phyloP scores from a whole-genome alignment of 148 eudicot genomes.

The Linanthus parryae region DNA sequence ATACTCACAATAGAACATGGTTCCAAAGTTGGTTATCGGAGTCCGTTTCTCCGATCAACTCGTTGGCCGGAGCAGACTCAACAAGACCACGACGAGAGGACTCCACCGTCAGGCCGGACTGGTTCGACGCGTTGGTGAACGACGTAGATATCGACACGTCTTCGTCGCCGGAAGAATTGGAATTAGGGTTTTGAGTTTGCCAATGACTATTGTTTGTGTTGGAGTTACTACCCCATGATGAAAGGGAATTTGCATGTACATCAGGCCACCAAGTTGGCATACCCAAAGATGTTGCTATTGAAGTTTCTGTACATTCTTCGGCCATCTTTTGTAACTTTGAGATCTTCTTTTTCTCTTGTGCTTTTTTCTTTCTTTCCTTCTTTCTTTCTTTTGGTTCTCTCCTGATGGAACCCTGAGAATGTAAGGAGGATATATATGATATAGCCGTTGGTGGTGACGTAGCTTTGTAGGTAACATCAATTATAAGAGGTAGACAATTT shows the following conservation, averaged over 20 bases:
- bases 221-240: conserved; percentile 12
- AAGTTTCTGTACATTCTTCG: conserved; percentile 15
- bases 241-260: conserved; percentile 11
- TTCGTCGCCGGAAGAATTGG: conserved; percentile 22
- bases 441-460: no score
- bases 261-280: conserved; percentile 19
- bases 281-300: conserved; percentile 10
- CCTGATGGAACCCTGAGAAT: no score
- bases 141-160: conserved; percentile 20
- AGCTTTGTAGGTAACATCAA: no score
- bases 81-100: conserved; percentile 12
- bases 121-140: conserved; percentile 16
- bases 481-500: no score
- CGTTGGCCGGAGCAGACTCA: conserved; percentile 12
- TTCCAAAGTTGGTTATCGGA: conserved; percentile 25
- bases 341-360: no score
- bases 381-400: no score
- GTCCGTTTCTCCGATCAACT: conserved; percentile 15
- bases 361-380: no score
- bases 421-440: no score
- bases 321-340: conserved; percentile 12
- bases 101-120: conserved; percentile 17
- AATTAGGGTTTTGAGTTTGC: conserved; percentile 15
- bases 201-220: conserved; percentile 5
- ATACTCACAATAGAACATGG: conserved; percentile 23